Evolutionary conservation across 1,284 basidiomycete species (phyloP).

Genomic region (Tylopilus sp.): DNA sequence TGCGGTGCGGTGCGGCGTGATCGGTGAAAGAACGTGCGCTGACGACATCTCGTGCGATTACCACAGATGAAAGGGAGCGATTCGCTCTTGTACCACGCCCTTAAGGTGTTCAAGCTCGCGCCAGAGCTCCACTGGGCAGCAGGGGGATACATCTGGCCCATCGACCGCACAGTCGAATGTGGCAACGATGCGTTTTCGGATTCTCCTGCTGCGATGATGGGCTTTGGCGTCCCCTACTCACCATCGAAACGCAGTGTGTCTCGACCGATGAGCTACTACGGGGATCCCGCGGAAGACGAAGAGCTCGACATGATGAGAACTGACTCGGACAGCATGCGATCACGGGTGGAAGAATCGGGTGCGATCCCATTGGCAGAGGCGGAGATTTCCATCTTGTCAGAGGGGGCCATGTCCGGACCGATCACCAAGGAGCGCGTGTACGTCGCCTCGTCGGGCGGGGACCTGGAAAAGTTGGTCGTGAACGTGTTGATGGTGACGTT

Average conservation of each 20-base stretch:
- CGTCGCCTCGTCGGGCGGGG: conserved; percentile 55
- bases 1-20: conserved; percentile 10
- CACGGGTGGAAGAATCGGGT: conserved; percentile 62
- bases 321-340: conserved; percentile 45
- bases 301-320: conserved; percentile 26
- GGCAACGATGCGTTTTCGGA: conserved; percentile 43
- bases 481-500: conserved; percentile 68
- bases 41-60: conserved; percentile 11
- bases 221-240: conserved; percentile 33
- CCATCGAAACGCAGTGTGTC: conserved; percentile 30
- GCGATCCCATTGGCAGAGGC: conserved; percentile 59
- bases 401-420: conserved; percentile 43
- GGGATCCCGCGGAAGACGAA: conserved; percentile 41
- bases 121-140: conserved; percentile 77
- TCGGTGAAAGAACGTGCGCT: conserved; percentile 17
- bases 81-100: conserved; percentile 66
- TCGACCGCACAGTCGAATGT: conserved; percentile 64
- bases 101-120: conserved; percentile 69
- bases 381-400: conserved; percentile 58
- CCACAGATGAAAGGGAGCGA: conserved; percentile 73
- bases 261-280: conserved; percentile 44
- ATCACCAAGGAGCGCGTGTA: conserved; percentile 66
- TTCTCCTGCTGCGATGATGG: conserved; percentile 33
- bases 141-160: conserved; percentile 76
- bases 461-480: conserved; percentile 68